Conservation (phyloP, 163 green algal species). For the Scenedesmus sp. region DNA sequence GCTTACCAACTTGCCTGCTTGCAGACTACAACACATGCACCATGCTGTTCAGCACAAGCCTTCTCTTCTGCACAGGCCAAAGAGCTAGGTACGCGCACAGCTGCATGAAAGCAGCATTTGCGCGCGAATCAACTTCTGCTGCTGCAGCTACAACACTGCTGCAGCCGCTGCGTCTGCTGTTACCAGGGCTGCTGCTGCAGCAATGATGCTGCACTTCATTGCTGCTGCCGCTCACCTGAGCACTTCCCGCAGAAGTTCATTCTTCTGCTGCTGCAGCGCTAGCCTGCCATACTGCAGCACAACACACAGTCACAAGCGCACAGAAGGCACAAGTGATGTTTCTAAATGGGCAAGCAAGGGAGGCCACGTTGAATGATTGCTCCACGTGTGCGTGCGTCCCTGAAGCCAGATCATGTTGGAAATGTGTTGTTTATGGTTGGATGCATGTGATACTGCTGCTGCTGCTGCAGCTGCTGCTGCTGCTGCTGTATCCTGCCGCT, state of each 20-base stretch:
- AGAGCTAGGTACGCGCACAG: too few relatives aligned
- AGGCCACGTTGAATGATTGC: too few relatives aligned
- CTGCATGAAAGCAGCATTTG: not conserved
- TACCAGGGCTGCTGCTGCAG: not conserved
- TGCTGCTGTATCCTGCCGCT: not conserved
- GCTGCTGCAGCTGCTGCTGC: not conserved
- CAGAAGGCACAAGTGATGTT: not conserved
- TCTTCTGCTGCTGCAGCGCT: conserved; percentile 28
- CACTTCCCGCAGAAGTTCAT: not conserved
- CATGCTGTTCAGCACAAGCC: too few relatives aligned
- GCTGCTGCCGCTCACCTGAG: not conserved
- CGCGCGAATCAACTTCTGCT: not conserved
- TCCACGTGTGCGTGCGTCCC: too few relatives aligned
- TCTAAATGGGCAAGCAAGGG: too few relatives aligned
- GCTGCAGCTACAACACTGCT: not conserved
- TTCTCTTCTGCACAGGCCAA: too few relatives aligned
- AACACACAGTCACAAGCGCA: not conserved
- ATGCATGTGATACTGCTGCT: too few relatives aligned
- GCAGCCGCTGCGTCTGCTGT: not conserved
- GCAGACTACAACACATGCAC: too few relatives aligned
- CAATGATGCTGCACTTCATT: too few relatives aligned
- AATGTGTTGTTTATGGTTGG: too few relatives aligned
- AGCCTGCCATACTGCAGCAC: conserved; percentile 27
- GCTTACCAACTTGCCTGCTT: too few relatives aligned
- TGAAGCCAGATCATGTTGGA: too few relatives aligned